These are phyloP conservation scores for Parachlorella kessleri DNA, from an alignment of 139 green algal genomes.

Conservation along the genomic window DNA sequence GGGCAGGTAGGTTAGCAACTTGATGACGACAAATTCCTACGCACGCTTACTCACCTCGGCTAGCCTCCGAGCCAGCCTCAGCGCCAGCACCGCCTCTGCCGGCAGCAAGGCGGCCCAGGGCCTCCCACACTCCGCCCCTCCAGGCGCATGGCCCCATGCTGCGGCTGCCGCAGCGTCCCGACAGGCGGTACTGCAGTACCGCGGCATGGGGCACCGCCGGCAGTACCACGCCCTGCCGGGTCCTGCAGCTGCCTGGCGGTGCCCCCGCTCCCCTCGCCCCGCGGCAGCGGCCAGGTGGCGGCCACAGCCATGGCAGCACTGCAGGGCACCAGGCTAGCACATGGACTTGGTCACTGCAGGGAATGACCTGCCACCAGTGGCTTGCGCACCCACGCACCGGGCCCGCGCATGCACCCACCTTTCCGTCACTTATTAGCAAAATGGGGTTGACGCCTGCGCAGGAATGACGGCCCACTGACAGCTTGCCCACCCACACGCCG, in stretches of 20 bases:
- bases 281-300: background rate
- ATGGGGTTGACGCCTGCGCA: too few species aligned
- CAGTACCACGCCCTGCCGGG: constrained; percentile 6
- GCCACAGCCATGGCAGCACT: background rate
- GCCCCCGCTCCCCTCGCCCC: too few species aligned
- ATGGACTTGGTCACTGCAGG: background rate
- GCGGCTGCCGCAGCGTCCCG: background rate
- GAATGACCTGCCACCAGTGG: background rate
- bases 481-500: too few species aligned
- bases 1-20: background rate
- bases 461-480: too few species aligned
- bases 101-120: constrained; percentile 48
- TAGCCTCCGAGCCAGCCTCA: constrained; percentile 8
- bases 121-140: constrained; percentile 46
- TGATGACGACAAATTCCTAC: too few species aligned
- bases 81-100: constrained; percentile 41
- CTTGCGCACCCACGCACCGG: too few species aligned
- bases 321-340: background rate
- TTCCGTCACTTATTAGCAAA: too few species aligned
- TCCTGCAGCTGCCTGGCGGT: too few species aligned
- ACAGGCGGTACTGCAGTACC: constrained; percentile 42
- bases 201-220: constrained; percentile 19
- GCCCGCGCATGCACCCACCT: too few species aligned
- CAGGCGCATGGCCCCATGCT: constrained; percentile 24
- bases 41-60: background rate